These are phyloP conservation scores for Collariella sp. DNA, from an alignment of 495 filamentous ascomycete species.

Conservation along the genomic window DNA sequence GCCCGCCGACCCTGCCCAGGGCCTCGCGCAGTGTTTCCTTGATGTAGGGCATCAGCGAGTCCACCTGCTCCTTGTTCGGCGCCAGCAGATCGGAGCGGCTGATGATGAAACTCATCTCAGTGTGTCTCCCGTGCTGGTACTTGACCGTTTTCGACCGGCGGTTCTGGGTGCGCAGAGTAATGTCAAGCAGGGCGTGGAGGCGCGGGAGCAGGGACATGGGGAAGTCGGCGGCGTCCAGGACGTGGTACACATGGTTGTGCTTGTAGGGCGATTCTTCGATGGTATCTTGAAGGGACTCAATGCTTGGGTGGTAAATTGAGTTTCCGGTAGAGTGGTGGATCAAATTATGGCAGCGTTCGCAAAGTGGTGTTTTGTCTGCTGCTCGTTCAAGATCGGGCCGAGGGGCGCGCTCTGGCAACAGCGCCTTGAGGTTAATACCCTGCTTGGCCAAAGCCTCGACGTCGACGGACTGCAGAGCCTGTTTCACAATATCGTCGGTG, in stretches of 20 bases:
- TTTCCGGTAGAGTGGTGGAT: slow-evolving; percentile 62
- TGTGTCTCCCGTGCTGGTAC: slow-evolving; percentile 52
- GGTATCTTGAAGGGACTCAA: slow-evolving; percentile 70
- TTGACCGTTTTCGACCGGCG: slow-evolving; percentile 56
- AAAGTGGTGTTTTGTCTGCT: slow-evolving; percentile 43
- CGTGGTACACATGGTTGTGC: slow-evolving; percentile 87
- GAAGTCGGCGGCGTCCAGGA: slow-evolving; percentile 97
- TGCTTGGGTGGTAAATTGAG: slow-evolving; percentile 64
- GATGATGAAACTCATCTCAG: slow-evolving; percentile 79
- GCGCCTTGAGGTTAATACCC: slow-evolving; percentile 33
- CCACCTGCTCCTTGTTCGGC: slow-evolving; percentile 68
- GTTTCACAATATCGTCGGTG: slow-evolving; percentile 31
- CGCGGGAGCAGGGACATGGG: slow-evolving; percentile 78
- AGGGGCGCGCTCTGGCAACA: slow-evolving; percentile 18
- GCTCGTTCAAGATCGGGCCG: not conserved
- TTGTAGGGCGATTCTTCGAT: slow-evolving; percentile 77
- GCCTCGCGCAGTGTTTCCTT: slow-evolving; percentile 62
- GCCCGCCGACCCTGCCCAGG: slow-evolving; percentile 50
- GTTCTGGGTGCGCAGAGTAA: slow-evolving; percentile 65
- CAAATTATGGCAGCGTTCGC: slow-evolving; percentile 79
- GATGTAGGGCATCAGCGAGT: slow-evolving; percentile 74
- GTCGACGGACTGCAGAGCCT: slow-evolving; percentile 34
- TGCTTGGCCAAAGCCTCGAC: slow-evolving; percentile 33
- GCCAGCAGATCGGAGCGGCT: slow-evolving; percentile 81
- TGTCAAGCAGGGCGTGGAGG: slow-evolving; percentile 43